Percentiles rank a stretch among this genome's conserved stretches.
phyloP scores from a whole-genome alignment of 225 moss, liverwort and hornwort species.

The Marchantia polymorpha region DNA sequence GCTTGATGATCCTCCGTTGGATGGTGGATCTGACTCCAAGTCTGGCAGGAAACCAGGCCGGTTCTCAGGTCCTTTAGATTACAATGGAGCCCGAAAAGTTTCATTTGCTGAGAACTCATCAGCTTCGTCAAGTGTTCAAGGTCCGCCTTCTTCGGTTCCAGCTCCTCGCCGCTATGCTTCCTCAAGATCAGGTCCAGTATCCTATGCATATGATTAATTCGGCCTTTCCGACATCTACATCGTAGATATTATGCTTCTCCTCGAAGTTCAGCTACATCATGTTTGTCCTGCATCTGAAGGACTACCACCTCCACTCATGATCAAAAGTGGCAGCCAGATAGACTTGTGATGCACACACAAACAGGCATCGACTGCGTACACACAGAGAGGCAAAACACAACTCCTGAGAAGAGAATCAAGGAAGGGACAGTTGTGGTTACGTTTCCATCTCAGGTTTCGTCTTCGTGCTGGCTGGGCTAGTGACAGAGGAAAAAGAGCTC shows the following conservation, averaged over 20 bases:
- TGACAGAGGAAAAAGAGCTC: background rate
- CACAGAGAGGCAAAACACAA: background rate
- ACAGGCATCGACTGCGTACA: background rate
- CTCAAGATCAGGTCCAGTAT: constrained; percentile 53
- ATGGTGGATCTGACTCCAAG: constrained; percentile 60
- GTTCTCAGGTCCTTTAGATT: constrained; percentile 93
- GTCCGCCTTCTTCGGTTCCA: background rate
- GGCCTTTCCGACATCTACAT: background rate
- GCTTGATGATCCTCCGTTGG: constrained; percentile 58
- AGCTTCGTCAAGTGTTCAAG: constrained; percentile 16
- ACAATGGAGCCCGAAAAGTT: constrained; percentile 69
- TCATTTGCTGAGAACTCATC: constrained; percentile 65
- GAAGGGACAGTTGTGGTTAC: background rate
- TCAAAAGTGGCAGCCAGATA: background rate
- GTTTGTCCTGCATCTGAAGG: background rate
- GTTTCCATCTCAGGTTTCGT: background rate
- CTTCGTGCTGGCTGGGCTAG: background rate
- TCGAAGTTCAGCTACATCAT: constrained; percentile 8
- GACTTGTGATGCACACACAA: background rate
- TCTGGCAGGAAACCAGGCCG: constrained; percentile 73
- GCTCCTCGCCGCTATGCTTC: constrained; percentile 27
- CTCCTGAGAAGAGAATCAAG: background rate
- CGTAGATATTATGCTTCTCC: background rate
- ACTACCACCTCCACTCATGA: background rate
- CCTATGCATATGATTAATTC: constrained; percentile 36